Conservation (phyloP, 2,329 filamentous ascomycete genomes). For the Dothideomycetes sp. region DNA sequence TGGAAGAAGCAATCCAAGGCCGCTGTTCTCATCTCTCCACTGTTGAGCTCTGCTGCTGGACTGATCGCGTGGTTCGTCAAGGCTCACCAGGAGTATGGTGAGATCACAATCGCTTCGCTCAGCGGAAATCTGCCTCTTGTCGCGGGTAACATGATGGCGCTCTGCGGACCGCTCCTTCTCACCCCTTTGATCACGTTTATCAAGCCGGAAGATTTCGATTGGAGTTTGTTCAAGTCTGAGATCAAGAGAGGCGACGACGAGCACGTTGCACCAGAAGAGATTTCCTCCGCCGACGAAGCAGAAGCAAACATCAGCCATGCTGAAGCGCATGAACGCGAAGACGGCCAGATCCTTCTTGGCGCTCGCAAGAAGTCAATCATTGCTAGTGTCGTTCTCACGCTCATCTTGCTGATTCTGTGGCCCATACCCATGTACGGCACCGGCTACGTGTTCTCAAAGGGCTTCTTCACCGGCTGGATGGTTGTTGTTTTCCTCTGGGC, state of each 20-base stretch:
- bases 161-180: background rate
- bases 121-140: constrained; percentile 12
- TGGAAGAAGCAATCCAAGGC: constrained; percentile 18
- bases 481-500: constrained; percentile 17
- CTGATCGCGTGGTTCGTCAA: constrained; percentile 11
- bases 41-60: constrained; percentile 12
- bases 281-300: background rate
- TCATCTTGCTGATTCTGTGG: constrained; percentile 14
- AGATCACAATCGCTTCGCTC: constrained; percentile 9
- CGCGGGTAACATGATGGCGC: constrained; percentile 12
- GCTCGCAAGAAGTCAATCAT: background rate
- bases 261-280: background rate
- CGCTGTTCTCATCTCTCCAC: constrained; percentile 15
- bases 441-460: constrained; percentile 11
- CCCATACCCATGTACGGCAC: constrained; percentile 16
- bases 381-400: constrained; percentile 13
- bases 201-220: constrained; percentile 15
- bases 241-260: background rate
- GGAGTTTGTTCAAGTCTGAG: constrained; percentile 9
- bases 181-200: constrained; percentile 16
- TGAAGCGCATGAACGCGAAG: constrained; percentile 11
- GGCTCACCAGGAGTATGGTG: constrained; percentile 10
- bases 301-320: constrained; percentile 15
- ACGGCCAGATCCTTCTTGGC: background rate
- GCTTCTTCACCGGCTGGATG: constrained; percentile 18